Evolutionary conservation across 2,329 filamentous ascomycete species (phyloP).

Genomic region (Microdochium paspali): DNA sequence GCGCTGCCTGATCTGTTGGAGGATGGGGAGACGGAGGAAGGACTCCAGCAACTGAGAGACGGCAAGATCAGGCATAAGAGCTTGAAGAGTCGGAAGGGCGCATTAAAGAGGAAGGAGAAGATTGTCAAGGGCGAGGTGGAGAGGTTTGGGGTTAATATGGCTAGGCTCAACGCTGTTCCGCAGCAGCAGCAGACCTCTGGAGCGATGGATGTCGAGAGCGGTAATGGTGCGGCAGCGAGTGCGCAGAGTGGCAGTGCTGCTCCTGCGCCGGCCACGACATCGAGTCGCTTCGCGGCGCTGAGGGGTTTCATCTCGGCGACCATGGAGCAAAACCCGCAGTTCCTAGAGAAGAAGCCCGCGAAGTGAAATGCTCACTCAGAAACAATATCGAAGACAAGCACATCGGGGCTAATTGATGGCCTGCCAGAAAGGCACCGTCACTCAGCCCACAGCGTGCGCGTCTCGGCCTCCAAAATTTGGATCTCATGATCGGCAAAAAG

Average conservation of each 20-base stretch:
- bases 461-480: no score
- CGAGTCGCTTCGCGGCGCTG: conserved; percentile 69
- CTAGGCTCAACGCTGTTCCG: conserved; percentile 48
- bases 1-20: conserved; percentile 60
- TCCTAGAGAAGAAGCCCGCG: conserved; percentile 28
- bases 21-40: conserved; percentile 34
- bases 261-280: conserved; percentile 25
- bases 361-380: background rate
- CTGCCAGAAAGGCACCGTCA: no score
- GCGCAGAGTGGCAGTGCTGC: conserved; percentile 9
- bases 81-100: conserved; percentile 65
- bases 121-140: conserved; percentile 74
- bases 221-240: conserved; percentile 1
- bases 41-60: conserved; percentile 29
- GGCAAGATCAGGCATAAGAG: conserved; percentile 66
- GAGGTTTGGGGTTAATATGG: conserved; percentile 76
- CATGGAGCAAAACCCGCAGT: conserved; percentile 81
- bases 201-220: conserved; percentile 7
- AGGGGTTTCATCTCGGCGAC: conserved; percentile 77
- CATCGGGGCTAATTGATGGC: no score
- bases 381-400: no score
- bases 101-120: conserved; percentile 73
- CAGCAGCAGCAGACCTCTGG: conserved; percentile 1
- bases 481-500: no score
- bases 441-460: no score